Evolutionary conservation across 1,139 yeast species (phyloP).

Genomic region (Kodamaea alishanica): DNA sequence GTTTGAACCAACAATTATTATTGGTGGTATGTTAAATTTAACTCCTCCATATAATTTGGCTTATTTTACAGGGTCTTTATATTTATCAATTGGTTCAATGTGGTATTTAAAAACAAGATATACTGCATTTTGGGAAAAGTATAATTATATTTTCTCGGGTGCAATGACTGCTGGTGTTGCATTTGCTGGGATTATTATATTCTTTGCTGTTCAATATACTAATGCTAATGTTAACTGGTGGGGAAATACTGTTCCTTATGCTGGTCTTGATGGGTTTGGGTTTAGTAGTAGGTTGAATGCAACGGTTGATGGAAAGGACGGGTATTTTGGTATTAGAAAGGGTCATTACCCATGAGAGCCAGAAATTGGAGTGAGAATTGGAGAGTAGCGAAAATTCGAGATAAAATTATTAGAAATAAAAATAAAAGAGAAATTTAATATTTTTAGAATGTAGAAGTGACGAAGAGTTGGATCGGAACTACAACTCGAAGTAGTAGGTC

Average conservation of each 20-base stretch:
- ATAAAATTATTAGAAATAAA: too few species aligned
- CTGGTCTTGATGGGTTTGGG: slow-evolving; percentile 13
- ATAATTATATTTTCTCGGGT: slow-evolving; percentile 18
- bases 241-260: slow-evolving; percentile 15
- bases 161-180: slow-evolving; percentile 21
- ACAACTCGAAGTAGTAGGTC: too few species aligned
- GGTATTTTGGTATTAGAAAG: slow-evolving; percentile 18
- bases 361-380: too few species aligned
- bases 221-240: slow-evolving; percentile 17
- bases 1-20: slow-evolving; percentile 20
- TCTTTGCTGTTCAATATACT: slow-evolving; percentile 20
- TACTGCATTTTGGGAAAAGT: slow-evolving; percentile 19
- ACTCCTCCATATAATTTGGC: slow-evolving; percentile 18
- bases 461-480: too few species aligned
- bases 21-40: slow-evolving; percentile 16
- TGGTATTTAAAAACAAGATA: slow-evolving; percentile 15
- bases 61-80: slow-evolving; percentile 16
- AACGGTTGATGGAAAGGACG: slow-evolving; percentile 14
- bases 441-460: too few species aligned
- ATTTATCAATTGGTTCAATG: slow-evolving; percentile 17
- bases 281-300: slow-evolving; percentile 10
- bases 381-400: too few species aligned
- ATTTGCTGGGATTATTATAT: slow-evolving; percentile 17
- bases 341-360: slow-evolving; percentile 13
- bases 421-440: too few species aligned